Evolutionary conservation across 495 filamentous ascomycete genomes (phyloP), one percentile per base, ranked within the genome.

Genomic region (Trichoderma erinaceum): DNA sequence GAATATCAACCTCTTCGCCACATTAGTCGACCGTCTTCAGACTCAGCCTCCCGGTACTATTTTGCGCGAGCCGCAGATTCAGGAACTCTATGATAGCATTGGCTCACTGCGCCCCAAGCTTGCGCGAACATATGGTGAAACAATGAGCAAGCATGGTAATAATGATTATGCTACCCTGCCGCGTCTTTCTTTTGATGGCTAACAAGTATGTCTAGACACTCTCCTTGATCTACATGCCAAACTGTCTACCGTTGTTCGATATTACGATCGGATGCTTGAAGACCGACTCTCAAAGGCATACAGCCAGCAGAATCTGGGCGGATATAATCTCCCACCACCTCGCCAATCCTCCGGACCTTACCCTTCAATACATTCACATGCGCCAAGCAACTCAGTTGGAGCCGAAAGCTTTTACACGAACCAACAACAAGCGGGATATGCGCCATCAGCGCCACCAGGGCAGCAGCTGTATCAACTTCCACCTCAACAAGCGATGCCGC

Each of bases 231-330:
- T 99, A 4, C 96, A 99, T 77, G 88, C 92, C 41, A 99, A 99
- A 78, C 82, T 99, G 11, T 93, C 93, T 3, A 97, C 95, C 1
- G 96, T 98, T 61, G 96, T 99, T 25, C 88, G 95, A n/a, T 99
- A 98, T 72, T 99, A 99, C 74, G 96, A 99, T 75, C 88, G 92
- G 23, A 98, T 99, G 96, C 81, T 99, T 3, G 95, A 99, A 76
- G 96, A 98, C 66, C 88, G 95, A 16, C 82, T 99, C 11, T 95
- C 92, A 2, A 95, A 88, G 73, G 92, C 95, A 3, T 98, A 98
- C 76, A 90, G 88, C 70, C 92, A 96, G 71, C 91, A 93, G 70
- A 87, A 78, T 52, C 80, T 87, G 43, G 80, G 83, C 8, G 81
- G 84, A 25, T 86, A 86, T 69, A 78, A 75, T 68, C 75, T 83